Evolutionary conservation across 2,329 filamentous ascomycete species (phyloP).

Genomic region (Eurotiales sp.): DNA sequence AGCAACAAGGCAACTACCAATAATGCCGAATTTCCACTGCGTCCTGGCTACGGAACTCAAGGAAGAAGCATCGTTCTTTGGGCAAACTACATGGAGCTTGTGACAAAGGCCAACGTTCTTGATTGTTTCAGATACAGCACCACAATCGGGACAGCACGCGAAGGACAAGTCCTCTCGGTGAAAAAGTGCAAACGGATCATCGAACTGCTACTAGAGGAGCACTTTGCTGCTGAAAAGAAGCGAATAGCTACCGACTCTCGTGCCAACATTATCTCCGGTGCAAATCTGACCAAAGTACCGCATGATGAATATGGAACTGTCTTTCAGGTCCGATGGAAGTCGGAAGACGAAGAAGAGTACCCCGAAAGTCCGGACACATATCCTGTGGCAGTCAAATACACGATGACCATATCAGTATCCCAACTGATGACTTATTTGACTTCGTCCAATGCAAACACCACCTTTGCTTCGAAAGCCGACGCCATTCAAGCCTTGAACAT

Average conservation of each 20-base stretch:
- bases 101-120: slow-evolving; percentile 22
- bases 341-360: slow-evolving; percentile 34
- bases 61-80: slow-evolving; percentile 15
- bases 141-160: slow-evolving; percentile 13
- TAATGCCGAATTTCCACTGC: slow-evolving; percentile 18
- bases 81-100: slow-evolving; percentile 23
- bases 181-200: slow-evolving; percentile 49
- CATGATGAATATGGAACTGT: slow-evolving; percentile 18
- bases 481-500: slow-evolving; percentile 58
- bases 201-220: slow-evolving; percentile 41
- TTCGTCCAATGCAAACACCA: slow-evolving; percentile 30
- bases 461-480: slow-evolving; percentile 46
- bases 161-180: slow-evolving; percentile 24
- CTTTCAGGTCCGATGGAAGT: slow-evolving; percentile 30
- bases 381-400: slow-evolving; percentile 32
- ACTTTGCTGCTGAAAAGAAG: slow-evolving; percentile 25
- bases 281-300: slow-evolving; percentile 22
- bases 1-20: neutral
- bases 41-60: slow-evolving; percentile 18
- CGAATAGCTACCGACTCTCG: slow-evolving; percentile 39
- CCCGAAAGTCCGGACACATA: slow-evolving; percentile 30
- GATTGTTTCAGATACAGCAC: slow-evolving; percentile 33
- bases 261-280: slow-evolving; percentile 34
- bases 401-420: slow-evolving; percentile 30
- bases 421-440: slow-evolving; percentile 46